Evolutionary conservation across 106 monocot genomes (phyloP), one percentile per base, ranked within the genome.

Genomic region (Narthecium ossifragum): DNA sequence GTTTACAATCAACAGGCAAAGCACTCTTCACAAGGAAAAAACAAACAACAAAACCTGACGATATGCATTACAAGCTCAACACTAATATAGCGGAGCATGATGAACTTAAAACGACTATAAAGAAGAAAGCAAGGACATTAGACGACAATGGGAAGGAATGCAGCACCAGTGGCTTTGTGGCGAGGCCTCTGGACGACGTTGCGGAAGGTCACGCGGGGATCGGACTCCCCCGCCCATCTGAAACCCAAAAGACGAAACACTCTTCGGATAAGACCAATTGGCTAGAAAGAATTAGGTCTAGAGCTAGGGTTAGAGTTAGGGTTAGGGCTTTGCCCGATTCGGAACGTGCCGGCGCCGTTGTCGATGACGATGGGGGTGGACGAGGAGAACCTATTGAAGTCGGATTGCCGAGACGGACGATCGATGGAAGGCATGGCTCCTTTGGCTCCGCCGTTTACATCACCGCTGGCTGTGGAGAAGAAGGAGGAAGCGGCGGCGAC

Each of bases 151-250:
- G 15, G 53, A 53, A 53, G 29, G 32, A 50, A 49, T 23, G 22
- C 13, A 17, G 21, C 49, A 90, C 96, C 96, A 3, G 96, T 86
- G 46, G 81, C 61, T 34, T 69, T 86, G 56, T 96, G 96, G 26
- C 96, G 96, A 55, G 96, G 96, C 65, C 90, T 77, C 61, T 84
- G 80, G n/a, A 80, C 90, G 45, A 84, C 72, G 56, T 86, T 90
- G 38, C 84, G 82, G 70, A 96, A 96, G 29, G 75, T 63, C 34
- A 96, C 60, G 41, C 96, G 85, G 9, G 96, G 96, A 36, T 90
- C 86, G 34, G 75, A 59, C 73, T 96, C 96, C 25, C 96, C 90
- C 4, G 96, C 90, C 96, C 96, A 96, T 48, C 96, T 96, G 70
- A 20, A 41, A 51, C 20, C 26, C 5, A 53, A 11, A 26, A 15